Conservation (phyloP, 371 early-diverging fungal species). For the Rhizopus stolonifer region DNA sequence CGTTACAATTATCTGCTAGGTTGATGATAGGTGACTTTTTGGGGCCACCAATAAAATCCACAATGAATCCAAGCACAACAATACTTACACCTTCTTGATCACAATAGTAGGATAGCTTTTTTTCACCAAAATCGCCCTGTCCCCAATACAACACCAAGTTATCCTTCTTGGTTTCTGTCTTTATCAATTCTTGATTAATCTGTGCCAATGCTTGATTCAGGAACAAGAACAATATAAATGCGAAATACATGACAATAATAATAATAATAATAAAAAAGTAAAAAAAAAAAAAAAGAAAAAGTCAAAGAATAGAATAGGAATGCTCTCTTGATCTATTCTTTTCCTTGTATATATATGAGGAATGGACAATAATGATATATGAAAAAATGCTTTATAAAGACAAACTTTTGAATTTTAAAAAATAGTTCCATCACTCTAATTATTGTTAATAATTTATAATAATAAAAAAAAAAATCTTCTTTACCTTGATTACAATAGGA, state of each 20-base stretch:
- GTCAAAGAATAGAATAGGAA: background rate
- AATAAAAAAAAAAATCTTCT: background rate
- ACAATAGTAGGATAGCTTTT: conserved; percentile 54
- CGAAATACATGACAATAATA: background rate
- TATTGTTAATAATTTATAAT: background rate
- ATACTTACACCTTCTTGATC: conserved; percentile 51
- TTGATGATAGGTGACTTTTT: conserved; percentile 42
- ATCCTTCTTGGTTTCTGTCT: background rate
- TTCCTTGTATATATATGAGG: too few species aligned
- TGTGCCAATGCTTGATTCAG: background rate
- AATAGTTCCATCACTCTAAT: conserved; percentile 50
- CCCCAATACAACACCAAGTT: conserved; percentile 37
- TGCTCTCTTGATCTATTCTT: background rate
- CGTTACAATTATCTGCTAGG: conserved; percentile 58
- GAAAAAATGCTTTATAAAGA: too few species aligned
- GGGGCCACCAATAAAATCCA: conserved; percentile 38
- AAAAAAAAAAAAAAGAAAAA: background rate
- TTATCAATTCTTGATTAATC: background rate
- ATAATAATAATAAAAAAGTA: background rate
- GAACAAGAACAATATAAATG: background rate
- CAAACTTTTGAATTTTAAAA: conserved; percentile 23
- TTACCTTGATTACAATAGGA: conserved; percentile 77
- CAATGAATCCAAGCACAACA: conserved; percentile 56
- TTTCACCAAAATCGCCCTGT: conserved; percentile 35
- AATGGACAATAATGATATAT: background rate